Conservation (phyloP, 1,139 yeast species). For the Saccharomyces hybrid region DNA sequence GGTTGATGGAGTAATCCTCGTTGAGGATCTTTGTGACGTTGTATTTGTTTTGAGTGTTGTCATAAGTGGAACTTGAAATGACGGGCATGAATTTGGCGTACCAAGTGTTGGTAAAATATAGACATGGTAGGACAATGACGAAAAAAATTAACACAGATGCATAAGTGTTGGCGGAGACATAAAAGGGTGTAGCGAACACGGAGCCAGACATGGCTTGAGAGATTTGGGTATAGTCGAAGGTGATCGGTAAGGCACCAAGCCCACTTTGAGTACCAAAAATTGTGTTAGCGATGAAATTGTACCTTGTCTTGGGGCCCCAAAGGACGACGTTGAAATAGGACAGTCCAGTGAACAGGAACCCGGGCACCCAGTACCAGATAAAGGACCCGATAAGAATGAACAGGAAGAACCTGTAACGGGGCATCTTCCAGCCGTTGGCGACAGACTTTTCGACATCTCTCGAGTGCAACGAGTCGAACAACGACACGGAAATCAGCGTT, state of each 20-base stretch:
- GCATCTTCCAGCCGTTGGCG: constrained; percentile 39
- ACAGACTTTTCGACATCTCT: constrained; percentile 25
- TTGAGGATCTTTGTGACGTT: constrained; percentile 36
- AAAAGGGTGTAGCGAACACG: constrained; percentile 51
- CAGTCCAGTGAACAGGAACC: constrained; percentile 43
- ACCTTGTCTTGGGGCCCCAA: constrained; percentile 37
- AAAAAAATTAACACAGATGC: constrained; percentile 31
- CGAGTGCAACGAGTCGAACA: constrained; percentile 35
- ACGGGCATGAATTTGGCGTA: constrained; percentile 38
- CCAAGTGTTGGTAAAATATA: constrained; percentile 37
- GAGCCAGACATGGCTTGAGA: constrained; percentile 35
- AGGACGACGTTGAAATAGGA: constrained; percentile 45
- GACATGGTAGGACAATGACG: constrained; percentile 29
- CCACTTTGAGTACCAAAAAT: constrained; percentile 47
- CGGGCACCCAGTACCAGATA: constrained; percentile 52
- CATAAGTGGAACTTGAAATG: constrained; percentile 34
- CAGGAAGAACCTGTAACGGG: constrained; percentile 41
- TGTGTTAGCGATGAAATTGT: constrained; percentile 40
- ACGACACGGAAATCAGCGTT: constrained; percentile 33
- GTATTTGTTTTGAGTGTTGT: constrained; percentile 32
- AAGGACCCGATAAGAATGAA: constrained; percentile 36
- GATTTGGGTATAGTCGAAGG: constrained; percentile 41
- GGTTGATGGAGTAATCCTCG: constrained; percentile 24
- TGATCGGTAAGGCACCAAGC: constrained; percentile 45
- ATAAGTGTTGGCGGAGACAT: constrained; percentile 35